Evolutionary conservation across 2,329 filamentous ascomycete genomes (phyloP).

Genomic region (Chaetomium olivaceum): DNA sequence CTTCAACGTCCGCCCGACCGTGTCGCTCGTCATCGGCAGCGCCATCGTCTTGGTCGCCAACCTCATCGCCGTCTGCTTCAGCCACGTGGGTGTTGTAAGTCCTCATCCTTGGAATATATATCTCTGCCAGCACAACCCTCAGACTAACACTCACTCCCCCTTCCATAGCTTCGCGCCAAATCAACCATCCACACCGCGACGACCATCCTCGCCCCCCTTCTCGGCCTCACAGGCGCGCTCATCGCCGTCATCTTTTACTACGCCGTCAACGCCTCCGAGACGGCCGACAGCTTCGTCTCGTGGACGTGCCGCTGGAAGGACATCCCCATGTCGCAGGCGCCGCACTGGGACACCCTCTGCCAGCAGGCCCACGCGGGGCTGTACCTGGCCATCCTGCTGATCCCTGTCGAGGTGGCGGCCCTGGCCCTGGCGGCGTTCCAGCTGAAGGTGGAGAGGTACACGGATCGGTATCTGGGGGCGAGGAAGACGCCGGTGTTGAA

Average conservation of each 20-base stretch:
- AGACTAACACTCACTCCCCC: neutral
- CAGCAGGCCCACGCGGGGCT: slow-evolving; percentile 56
- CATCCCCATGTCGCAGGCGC: slow-evolving; percentile 53
- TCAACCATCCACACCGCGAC: slow-evolving; percentile 40
- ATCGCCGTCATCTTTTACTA: slow-evolving; percentile 60
- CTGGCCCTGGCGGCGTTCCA: slow-evolving; percentile 50
- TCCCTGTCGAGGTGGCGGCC: slow-evolving; percentile 56
- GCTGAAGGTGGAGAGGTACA: slow-evolving; percentile 47
- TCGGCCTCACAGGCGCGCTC: slow-evolving; percentile 50
- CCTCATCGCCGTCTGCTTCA: slow-evolving; percentile 48
- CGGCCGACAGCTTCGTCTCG: slow-evolving; percentile 57
- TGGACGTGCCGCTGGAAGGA: slow-evolving; percentile 63
- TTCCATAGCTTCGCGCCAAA: slow-evolving; percentile 43
- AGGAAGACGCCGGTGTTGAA: slow-evolving; percentile 36
- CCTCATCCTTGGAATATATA: neutral
- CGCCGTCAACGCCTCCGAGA: slow-evolving; percentile 53
- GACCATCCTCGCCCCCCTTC: slow-evolving; percentile 44
- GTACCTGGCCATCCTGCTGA: slow-evolving; percentile 56
- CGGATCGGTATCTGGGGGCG: slow-evolving; percentile 36
- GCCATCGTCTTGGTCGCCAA: slow-evolving; percentile 52
- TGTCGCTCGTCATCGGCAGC: slow-evolving; percentile 55
- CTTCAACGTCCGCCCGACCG: slow-evolving; percentile 58
- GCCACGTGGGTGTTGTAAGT: slow-evolving; percentile 53
- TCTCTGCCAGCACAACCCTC: neutral
- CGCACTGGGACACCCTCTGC: slow-evolving; percentile 59